Evolutionary conservation across 768 basidiomycete species (phyloP), one percentile per base, ranked within the genome.

Genomic region (Rhizopogon rudus): DNA sequence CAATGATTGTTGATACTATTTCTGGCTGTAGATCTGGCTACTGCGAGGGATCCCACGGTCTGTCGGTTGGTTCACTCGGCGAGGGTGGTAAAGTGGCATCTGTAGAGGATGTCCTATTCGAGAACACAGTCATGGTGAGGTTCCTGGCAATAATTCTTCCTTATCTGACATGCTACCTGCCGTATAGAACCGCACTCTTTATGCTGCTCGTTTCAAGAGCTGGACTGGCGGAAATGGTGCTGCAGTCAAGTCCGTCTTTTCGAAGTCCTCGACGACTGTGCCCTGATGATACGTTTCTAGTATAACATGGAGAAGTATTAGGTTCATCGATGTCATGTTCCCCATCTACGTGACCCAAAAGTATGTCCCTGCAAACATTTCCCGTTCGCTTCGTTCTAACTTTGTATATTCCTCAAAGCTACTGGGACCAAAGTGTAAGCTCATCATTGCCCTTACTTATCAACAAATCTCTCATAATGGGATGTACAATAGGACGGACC

Each of bases 131-230:
- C 44, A 77, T 78, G 77, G 79, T 76, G 40, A 14, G 67, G 50
- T 7, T 5, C 10, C 22, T 9, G 13, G 5, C 16, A 14, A 40
- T 35, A 40, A 20, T 42, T 16, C 8, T 8, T 14, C 20, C 41
- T 39, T 25, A 25, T 51, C 58, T 33, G 43, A 59, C 46, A 57
- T 28, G 40, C 41, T 17, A 42, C 16, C 35, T 51, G 25, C 39
- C 10, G 48, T 20, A 3, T 53, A 83, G 81, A 77, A 76, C 58
- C 74, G 76, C 51, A 66, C 76, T 0, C 66, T 83, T 2, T 84
- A 84, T 54, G 83, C 71, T 6, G 83, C 82, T n/a, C 76, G 83
- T 9, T 86, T 84, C 71, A 84, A 84, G 70, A 84, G 83, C 62
- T 84, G 82, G 82, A 78, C 80, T 1, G 83, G 83, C 0, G 83